Evolutionary conservation across 306 rosid genomes (phyloP).

Genomic region (Mimosa pudica): DNA sequence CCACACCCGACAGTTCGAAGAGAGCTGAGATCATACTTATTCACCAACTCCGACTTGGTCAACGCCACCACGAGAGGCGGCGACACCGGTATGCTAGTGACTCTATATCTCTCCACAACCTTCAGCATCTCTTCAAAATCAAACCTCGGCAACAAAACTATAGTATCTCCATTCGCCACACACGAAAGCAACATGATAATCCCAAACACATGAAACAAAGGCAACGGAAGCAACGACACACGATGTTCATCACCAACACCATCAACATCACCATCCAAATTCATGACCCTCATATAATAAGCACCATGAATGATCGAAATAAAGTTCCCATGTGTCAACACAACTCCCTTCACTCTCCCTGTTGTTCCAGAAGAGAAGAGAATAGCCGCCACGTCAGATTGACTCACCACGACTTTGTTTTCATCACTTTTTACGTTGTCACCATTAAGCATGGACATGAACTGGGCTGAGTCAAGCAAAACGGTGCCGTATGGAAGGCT

Average conservation of each 20-base stretch:
- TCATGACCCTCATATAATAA: neutral
- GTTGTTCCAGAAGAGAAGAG: conserved; percentile 90
- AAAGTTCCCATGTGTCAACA: conserved; percentile 61
- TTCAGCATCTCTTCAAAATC: conserved; percentile 65
- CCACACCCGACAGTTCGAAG: conserved; percentile 41
- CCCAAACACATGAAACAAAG: conserved; percentile 80
- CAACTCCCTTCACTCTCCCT: conserved; percentile 75
- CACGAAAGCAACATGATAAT: conserved; percentile 59
- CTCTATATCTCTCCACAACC: conserved; percentile 62
- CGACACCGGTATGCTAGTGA: conserved; percentile 69
- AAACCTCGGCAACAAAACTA: conserved; percentile 74
- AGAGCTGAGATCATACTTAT: conserved; percentile 69
- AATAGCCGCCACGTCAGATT: conserved; percentile 68
- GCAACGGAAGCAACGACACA: conserved; percentile 34
- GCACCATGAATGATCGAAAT: conserved; percentile 41
- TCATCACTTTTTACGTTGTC: neutral
- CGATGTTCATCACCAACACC: neutral
- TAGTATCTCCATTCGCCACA: conserved; percentile 54
- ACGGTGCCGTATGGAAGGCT: conserved; percentile 39
- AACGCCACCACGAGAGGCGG: conserved; percentile 81
- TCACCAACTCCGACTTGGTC: conserved; percentile 60
- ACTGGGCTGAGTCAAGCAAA: conserved; percentile 67
- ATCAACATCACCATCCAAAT: neutral
- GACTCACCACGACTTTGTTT: conserved; percentile 34
- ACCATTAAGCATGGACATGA: conserved; percentile 39